Percentiles rank a stretch among this genome's conserved stretches.
phyloP scores from a whole-genome alignment of 2,329 filamentous ascomycete genomes.

The Monosporascus sp. region DNA sequence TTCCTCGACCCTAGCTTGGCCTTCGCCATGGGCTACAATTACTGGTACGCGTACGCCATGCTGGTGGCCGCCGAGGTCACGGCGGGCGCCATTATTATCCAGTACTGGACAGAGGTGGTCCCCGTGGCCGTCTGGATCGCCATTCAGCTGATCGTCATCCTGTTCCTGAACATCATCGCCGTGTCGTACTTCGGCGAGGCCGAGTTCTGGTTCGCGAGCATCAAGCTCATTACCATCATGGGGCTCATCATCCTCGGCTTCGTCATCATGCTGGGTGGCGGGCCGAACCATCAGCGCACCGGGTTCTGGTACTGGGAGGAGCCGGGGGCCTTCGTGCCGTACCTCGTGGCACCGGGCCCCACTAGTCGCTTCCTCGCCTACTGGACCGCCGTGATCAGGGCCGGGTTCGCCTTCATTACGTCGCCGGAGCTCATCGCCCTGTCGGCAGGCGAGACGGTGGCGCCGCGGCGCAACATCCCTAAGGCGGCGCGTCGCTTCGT shows the following conservation, averaged over 20 bases:
- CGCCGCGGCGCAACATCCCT: constrained; percentile 61
- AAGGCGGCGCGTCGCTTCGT: constrained; percentile 59
- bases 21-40: constrained; percentile 57
- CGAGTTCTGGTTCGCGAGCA: constrained; percentile 56
- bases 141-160: constrained; percentile 48
- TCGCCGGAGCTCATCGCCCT: constrained; percentile 59
- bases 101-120: constrained; percentile 53
- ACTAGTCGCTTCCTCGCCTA: constrained; percentile 54
- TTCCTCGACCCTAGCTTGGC: constrained; percentile 50
- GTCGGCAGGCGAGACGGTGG: constrained; percentile 59
- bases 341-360: constrained; percentile 34
- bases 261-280: constrained; percentile 52
- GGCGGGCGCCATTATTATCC: constrained; percentile 52
- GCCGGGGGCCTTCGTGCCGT: constrained; percentile 41
- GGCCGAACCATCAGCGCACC: constrained; percentile 41
- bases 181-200: constrained; percentile 55
- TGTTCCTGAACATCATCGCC: constrained; percentile 52
- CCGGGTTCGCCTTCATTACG: constrained; percentile 57
- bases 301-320: constrained; percentile 47
- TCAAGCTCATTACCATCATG: constrained; percentile 56
- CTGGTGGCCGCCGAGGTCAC: constrained; percentile 53
- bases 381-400: constrained; percentile 52
- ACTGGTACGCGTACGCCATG: constrained; percentile 58
- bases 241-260: constrained; percentile 52
- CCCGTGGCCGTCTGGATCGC: constrained; percentile 55